Conservation (phyloP, 306 rosid species). For the Fragaria nilgerrensis region DNA sequence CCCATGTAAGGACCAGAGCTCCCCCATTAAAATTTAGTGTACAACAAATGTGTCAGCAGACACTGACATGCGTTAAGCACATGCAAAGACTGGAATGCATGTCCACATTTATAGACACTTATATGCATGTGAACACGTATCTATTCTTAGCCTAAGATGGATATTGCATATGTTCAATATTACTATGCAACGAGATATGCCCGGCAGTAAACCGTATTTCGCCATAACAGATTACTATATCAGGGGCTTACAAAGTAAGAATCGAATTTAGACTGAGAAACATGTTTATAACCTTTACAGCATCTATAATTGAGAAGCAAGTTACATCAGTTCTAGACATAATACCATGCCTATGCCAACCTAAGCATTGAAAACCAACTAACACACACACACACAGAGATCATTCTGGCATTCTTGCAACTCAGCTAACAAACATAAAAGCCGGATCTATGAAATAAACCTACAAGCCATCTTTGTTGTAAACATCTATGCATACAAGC, state of each 20-base stretch:
- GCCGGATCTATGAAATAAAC: not conserved
- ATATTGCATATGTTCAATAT: not conserved
- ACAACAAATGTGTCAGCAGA: not conserved
- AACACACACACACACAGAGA: not conserved
- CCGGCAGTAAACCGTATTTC: not conserved
- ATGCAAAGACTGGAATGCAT: not conserved
- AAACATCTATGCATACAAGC: conserved; percentile 19
- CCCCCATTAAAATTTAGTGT: not conserved
- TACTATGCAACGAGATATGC: not conserved
- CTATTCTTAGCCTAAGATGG: not conserved
- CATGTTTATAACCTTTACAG: not conserved
- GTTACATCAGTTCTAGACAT: not conserved
- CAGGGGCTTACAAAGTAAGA: not conserved
- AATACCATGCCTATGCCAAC: not conserved
- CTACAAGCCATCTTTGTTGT: not conserved
- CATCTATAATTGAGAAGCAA: not conserved
- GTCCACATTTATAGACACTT: not conserved
- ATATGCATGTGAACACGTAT: not conserved
- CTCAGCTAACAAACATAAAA: conserved; percentile 8
- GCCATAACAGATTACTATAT: not conserved
- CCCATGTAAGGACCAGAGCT: not conserved
- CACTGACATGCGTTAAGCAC: not conserved
- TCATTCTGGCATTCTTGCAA: conserved; percentile 5
- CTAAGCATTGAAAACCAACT: not conserved
- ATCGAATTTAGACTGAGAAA: not conserved